These are phyloP conservation scores for Lonicera japonica DNA, from an alignment of 129 eudicot species.

Conservation along the genomic window DNA sequence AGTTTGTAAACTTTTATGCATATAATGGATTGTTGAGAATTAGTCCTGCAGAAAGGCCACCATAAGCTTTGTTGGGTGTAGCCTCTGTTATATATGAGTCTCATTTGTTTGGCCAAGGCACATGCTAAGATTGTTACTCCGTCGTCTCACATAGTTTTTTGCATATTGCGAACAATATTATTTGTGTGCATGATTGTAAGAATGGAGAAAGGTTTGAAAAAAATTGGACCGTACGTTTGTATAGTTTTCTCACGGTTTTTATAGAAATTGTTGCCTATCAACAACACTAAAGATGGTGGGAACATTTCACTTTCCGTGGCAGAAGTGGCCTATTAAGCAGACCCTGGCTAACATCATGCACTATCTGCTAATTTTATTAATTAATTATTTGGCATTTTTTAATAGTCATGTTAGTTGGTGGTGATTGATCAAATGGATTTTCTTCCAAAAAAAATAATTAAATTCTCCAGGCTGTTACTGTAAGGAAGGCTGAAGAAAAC, in stretches of 20 bases:
- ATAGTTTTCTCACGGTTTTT: no score
- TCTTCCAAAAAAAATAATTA: neutral
- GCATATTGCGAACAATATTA: neutral
- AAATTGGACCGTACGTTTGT: no score
- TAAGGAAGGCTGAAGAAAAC: constrained; percentile 62
- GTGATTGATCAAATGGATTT: neutral
- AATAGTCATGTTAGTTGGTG: neutral
- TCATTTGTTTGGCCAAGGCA: constrained; percentile 82
- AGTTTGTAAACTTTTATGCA: no score
- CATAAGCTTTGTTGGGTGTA: constrained; percentile 40
- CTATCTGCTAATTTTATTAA: neutral
- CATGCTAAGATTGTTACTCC: constrained; percentile 40
- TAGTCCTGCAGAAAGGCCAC: constrained; percentile 54
- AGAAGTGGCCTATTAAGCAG: no score
- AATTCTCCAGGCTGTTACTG: constrained; percentile 46
- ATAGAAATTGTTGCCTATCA: no score
- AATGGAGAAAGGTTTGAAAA: no score
- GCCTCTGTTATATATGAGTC: constrained; percentile 56
- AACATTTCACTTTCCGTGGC: no score
- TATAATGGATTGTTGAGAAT: no score
- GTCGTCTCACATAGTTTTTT: neutral
- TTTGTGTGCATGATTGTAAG: no score
- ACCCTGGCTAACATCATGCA: no score
- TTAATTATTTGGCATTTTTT: neutral
- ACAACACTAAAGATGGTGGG: no score